Percentiles rank a stretch among this genome's conserved stretches.
These are phyloP conservation scores for Flaveria brownii DNA, from an alignment of 129 eudicot genomes.

Conservation along the genomic window DNA sequence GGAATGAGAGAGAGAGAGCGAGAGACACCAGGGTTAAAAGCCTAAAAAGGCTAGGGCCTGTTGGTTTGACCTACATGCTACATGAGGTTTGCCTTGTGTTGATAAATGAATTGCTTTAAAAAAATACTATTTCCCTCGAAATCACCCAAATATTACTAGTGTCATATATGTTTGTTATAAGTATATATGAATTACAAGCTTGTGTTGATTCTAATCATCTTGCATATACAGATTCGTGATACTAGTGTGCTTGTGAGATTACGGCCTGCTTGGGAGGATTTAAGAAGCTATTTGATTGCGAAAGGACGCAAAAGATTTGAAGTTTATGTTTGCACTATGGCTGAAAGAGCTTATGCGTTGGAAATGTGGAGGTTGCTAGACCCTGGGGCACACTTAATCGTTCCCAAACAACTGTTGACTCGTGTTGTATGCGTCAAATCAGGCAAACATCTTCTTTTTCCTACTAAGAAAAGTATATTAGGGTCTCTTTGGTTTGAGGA, in stretches of 20 bases:
- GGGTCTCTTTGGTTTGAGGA: background rate
- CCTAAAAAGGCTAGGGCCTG: constrained; percentile 1
- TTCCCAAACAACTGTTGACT: constrained; percentile 56
- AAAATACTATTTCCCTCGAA: background rate
- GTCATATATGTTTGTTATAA: background rate
- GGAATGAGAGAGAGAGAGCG: background rate
- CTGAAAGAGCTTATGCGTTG: constrained; percentile 92
- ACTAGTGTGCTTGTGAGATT: constrained; percentile 91
- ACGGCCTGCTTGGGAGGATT: constrained; percentile 97
- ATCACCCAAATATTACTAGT: background rate
- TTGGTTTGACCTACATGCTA: constrained; percentile 6
- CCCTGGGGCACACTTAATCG: constrained; percentile 75
- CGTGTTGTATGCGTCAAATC: constrained; percentile 90
- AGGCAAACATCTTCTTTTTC: constrained; percentile 39
- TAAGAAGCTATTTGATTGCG: constrained; percentile 76
- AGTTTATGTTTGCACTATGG: constrained; percentile 97
- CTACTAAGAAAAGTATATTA: background rate
- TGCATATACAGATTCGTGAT: constrained; percentile 72
- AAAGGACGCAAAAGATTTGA: constrained; percentile 92
- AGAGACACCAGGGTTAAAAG: background rate
- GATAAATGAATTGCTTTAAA: background rate
- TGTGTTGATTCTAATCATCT: constrained; percentile 7
- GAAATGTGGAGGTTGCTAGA: constrained; percentile 96
- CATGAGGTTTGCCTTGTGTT: background rate
- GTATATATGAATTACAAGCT: background rate